Evolutionary conservation across 768 basidiomycete genomes (phyloP).

Genomic region (Cyclocybe aegerita): DNA sequence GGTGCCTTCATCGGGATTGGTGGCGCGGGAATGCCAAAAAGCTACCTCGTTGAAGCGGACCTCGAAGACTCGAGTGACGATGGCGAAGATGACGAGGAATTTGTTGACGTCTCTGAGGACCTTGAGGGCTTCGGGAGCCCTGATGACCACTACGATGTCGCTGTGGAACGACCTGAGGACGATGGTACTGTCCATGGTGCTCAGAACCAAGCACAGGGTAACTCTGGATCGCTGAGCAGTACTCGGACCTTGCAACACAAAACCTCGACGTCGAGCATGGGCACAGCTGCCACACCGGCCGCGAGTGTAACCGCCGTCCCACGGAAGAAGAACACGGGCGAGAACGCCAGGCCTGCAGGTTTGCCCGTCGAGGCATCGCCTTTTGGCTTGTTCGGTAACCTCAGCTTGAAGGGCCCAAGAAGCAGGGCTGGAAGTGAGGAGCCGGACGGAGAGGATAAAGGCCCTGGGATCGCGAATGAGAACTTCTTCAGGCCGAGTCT

Average conservation of each 20-base stretch:
- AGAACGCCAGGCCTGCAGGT: conserved; percentile 48
- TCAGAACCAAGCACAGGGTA: conserved; percentile 8
- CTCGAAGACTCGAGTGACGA: conserved; percentile 35
- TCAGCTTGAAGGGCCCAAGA: conserved; percentile 48
- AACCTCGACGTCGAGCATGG: conserved; percentile 38
- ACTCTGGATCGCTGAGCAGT: background rate
- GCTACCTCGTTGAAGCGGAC: conserved; percentile 49
- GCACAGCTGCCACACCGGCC: conserved; percentile 28
- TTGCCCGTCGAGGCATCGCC: conserved; percentile 64
- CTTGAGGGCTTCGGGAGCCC: conserved; percentile 28
- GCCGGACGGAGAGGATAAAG: conserved; percentile 45
- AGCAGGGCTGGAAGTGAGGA: conserved; percentile 36
- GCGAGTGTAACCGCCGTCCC: conserved; percentile 19
- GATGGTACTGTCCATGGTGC: conserved; percentile 25
- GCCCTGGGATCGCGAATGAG: conserved; percentile 64
- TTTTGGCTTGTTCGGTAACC: conserved; percentile 73
- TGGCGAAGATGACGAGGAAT: conserved; percentile 40
- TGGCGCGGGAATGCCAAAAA: conserved; percentile 52
- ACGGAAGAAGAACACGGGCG: conserved; percentile 39
- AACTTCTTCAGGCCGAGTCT: conserved; percentile 68
- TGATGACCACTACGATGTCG: conserved; percentile 37
- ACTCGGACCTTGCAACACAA: conserved; percentile 28
- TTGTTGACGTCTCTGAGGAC: conserved; percentile 29
- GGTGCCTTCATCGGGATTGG: conserved; percentile 65
- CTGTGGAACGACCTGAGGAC: conserved; percentile 42